These are phyloP conservation scores for Fusarium devonianum DNA, from an alignment of 2,329 filamentous ascomycete genomes.

Conservation along the genomic window DNA sequence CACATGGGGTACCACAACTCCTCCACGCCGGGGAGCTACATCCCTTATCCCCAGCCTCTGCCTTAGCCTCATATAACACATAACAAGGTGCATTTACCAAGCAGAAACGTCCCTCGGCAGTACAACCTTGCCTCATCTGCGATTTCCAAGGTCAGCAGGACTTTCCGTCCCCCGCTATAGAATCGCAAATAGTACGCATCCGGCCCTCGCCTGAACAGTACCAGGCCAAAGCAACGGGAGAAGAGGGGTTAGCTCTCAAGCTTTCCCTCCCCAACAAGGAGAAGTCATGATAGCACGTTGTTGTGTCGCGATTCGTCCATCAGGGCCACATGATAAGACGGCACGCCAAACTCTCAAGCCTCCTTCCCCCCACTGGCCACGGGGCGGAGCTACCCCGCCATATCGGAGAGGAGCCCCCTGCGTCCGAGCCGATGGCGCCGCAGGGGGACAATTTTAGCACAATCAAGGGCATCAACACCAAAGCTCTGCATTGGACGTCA, in stretches of 20 bases:
- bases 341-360: conserved; percentile 31
- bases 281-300: conserved; percentile 33
- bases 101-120: conserved; percentile 9
- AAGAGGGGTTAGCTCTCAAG: conserved; percentile 28
- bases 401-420: conserved; percentile 35
- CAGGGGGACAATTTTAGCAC: conserved; percentile 3
- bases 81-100: conserved; percentile 31
- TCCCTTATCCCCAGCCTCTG: conserved; percentile 14
- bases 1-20: conserved; percentile 21
- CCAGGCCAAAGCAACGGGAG: conserved; percentile 15
- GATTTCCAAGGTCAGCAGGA: conserved; percentile 27
- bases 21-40: conserved; percentile 28
- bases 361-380: conserved; percentile 32
- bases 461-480: background rate
- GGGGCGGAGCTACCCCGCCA: conserved; percentile 40
- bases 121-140: conserved; percentile 28
- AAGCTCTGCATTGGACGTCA: conserved; percentile 1
- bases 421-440: conserved; percentile 22
- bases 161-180: conserved; percentile 24
- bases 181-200: conserved; percentile 33
- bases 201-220: conserved; percentile 30
- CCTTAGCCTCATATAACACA: conserved; percentile 28
- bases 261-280: conserved; percentile 33
- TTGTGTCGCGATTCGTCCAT: conserved; percentile 36
- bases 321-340: conserved; percentile 39